Conservation (phyloP, 495 filamentous ascomycete genomes). For the Talaromyces liani region DNA sequence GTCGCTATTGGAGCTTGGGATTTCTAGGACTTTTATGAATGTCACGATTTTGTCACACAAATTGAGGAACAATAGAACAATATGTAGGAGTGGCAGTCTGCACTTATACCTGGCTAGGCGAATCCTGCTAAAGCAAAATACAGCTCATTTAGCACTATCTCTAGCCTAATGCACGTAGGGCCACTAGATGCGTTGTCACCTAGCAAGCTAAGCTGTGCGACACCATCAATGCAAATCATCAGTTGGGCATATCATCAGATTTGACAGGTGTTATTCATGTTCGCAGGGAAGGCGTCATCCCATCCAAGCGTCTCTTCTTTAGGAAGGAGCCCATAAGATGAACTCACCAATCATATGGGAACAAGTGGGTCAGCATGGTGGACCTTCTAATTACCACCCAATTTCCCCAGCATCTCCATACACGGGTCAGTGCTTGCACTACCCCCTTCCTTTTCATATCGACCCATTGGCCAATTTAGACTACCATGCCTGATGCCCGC, state of each 20-base stretch:
- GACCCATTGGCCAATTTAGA: background rate
- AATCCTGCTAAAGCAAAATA: background rate
- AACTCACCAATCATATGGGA: background rate
- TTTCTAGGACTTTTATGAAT: background rate
- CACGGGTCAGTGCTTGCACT: too few relatives aligned
- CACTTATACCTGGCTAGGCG: background rate
- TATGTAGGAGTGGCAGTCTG: background rate
- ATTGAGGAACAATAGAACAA: background rate
- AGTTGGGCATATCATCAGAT: background rate
- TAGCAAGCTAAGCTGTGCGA: background rate
- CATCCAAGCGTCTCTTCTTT: too few relatives aligned
- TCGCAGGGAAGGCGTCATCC: background rate
- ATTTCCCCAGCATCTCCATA: too few relatives aligned
- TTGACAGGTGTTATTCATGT: background rate
- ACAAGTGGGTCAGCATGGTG: background rate
- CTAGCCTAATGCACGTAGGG: background rate
- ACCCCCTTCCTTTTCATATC: background rate
- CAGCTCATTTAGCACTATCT: background rate
- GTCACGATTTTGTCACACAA: background rate
- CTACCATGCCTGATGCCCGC: background rate
- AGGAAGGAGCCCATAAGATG: background rate
- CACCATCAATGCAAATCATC: background rate
- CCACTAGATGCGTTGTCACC: background rate
- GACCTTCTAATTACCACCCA: too few relatives aligned
- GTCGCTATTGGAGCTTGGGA: background rate